phyloP scores from a whole-genome alignment of 768 basidiomycete genomes.

The Mycena crocata region DNA sequence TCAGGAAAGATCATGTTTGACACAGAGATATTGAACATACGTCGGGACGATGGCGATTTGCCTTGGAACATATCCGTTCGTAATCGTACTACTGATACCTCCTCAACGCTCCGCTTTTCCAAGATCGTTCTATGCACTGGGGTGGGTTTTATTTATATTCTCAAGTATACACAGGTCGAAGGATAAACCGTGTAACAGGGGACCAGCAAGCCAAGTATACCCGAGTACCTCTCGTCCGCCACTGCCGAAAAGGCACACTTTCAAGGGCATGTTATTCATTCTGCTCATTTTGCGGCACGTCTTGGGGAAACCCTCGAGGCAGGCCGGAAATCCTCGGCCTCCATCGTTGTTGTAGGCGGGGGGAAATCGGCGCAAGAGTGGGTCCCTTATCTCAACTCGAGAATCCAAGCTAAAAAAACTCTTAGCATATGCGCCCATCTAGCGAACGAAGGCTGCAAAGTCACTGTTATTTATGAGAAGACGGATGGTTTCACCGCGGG shows the following conservation, averaged over 20 bases:
- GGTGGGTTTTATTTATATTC: conserved; percentile 34
- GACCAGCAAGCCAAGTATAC: conserved; percentile 37
- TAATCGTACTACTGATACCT: background rate
- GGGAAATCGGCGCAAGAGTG: conserved; percentile 77
- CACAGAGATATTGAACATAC: conserved; percentile 50
- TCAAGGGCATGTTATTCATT: conserved; percentile 42
- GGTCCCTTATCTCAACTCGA: background rate
- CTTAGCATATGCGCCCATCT: conserved; percentile 60
- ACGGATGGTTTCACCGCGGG: conserved; percentile 22
- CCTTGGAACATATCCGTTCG: conserved; percentile 8
- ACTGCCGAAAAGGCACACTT: conserved; percentile 40
- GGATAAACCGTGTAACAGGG: background rate
- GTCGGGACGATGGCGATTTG: conserved; percentile 35
- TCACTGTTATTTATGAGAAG: conserved; percentile 63
- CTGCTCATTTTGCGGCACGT: conserved; percentile 26
- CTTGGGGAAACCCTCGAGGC: conserved; percentile 26
- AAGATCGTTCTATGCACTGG: conserved; percentile 35
- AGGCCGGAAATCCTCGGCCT: conserved; percentile 43
- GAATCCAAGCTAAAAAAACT: background rate
- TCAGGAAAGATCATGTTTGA: conserved; percentile 49
- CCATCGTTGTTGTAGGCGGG: conserved; percentile 66
- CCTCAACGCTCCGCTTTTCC: conserved; percentile 10
- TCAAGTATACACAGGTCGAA: background rate
- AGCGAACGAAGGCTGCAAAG: conserved; percentile 58
- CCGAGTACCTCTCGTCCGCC: conserved; percentile 1